Evolutionary conservation across 495 filamentous ascomycete genomes (phyloP).

Genomic region (Cenococcum geophilum): DNA sequence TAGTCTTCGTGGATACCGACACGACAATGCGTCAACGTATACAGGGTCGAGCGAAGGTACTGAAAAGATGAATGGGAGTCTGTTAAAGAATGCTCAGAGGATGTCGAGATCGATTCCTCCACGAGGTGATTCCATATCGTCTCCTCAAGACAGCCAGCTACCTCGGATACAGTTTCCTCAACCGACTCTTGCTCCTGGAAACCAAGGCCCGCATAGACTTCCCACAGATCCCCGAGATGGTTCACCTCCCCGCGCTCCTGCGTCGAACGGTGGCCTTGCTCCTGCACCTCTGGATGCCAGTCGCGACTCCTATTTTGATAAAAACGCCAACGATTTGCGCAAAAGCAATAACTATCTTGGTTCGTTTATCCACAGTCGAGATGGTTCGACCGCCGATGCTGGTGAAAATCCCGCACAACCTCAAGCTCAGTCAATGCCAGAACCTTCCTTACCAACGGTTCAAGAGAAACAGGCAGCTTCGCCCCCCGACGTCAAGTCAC

Average conservation of each 20-base stretch:
- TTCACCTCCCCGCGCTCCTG: conserved; percentile 10
- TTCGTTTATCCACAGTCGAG: conserved; percentile 39
- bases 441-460: neutral
- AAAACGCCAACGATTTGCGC: conserved; percentile 35
- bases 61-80: conserved; percentile 55
- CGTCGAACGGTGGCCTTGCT: conserved; percentile 21
- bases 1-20: conserved; percentile 36
- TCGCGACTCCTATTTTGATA: conserved; percentile 37
- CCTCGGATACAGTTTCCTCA: conserved; percentile 22
- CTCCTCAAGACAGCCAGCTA: neutral
- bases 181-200: conserved; percentile 6
- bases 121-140: conserved; percentile 24
- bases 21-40: conserved; percentile 60
- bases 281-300: conserved; percentile 30
- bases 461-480: conserved; percentile 14
- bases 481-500: conserved; percentile 18
- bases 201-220: conserved; percentile 8
- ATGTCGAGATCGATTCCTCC: conserved; percentile 62
- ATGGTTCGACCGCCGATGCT: conserved; percentile 26
- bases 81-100: conserved; percentile 56
- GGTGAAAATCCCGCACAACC: neutral
- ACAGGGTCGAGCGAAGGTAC: conserved; percentile 47
- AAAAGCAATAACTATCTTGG: conserved; percentile 46
- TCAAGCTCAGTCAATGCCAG: conserved; percentile 1
- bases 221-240: conserved; percentile 7